Percentiles rank a stretch among this genome's conserved stretches.
Conservation (phyloP, 2,329 filamentous ascomycete species). For the Colletotrichum australisinense region DNA sequence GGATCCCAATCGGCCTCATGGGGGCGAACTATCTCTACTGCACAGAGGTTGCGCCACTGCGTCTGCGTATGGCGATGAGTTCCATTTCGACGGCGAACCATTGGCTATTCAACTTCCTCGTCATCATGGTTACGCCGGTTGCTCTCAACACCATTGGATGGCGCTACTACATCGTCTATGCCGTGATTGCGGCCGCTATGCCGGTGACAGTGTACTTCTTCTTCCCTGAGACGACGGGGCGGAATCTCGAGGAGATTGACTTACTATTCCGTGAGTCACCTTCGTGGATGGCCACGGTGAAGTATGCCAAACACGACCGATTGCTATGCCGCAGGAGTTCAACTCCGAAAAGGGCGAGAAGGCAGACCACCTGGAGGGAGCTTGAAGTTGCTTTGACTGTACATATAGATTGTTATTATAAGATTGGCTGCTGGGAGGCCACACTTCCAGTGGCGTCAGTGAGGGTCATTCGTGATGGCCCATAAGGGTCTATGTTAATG, state of each 20-base stretch:
- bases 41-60: constrained; percentile 65
- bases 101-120: constrained; percentile 62
- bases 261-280: constrained; percentile 54
- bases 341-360: constrained; percentile 37
- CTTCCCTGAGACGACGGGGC: constrained; percentile 61
- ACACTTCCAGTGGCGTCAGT: too few relatives aligned
- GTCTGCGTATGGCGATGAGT: constrained; percentile 64
- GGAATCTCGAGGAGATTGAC: constrained; percentile 58
- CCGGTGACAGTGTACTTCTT: constrained; percentile 55
- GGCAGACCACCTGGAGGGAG: constrained; percentile 18
- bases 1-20: constrained; percentile 69
- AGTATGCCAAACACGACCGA: constrained; percentile 48
- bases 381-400: background rate
- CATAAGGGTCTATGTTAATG: too few relatives aligned
- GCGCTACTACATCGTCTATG: constrained; percentile 62
- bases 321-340: constrained; percentile 45
- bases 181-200: constrained; percentile 56
- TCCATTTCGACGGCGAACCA: constrained; percentile 66
- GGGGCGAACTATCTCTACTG: constrained; percentile 71
- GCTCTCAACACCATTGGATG: constrained; percentile 63
- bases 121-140: constrained; percentile 56
- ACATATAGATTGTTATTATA: too few relatives aligned
- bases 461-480: too few relatives aligned
- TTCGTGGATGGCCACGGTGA: constrained; percentile 47
- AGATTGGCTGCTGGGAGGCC: too few relatives aligned